Evolutionary conservation across 1,284 basidiomycete genomes (phyloP), one percentile per base, ranked within the genome.

Genomic region (Pyrrhoderma noxium): DNA sequence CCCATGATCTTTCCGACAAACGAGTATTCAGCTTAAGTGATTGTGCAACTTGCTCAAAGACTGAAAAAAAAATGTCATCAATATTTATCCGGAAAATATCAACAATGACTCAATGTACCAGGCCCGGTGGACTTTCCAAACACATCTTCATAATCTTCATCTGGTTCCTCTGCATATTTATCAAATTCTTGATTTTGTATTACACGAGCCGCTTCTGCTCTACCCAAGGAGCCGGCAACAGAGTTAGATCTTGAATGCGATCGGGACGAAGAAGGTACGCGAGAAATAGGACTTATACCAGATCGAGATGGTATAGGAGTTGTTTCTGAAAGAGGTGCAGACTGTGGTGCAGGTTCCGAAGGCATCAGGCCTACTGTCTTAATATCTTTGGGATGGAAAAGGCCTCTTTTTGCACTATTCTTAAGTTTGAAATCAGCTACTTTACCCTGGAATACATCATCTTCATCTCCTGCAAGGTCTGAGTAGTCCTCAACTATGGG

Each of bases 71-170:
- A 25, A 44, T 16, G 45, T 31, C 13, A 18, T 45, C 51, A 22
- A 52, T 43, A 22, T 45, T 45, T 45, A 19, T 49, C 14, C 38
- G 25, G 23, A 9, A 13, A 50, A 16, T 36, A 51, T 38, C 49
- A 19, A 23, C 7, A 55, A 39, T 16, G 9, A 67, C 82, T 64
- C 11, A 11, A 31, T 11, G 11, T 58, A 85, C 85, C 70, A 11
- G 75, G 72, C 21, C 79, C 77, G 56, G 76, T 83, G 27, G 72
- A 72, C 65, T 87, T 88, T 53, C 79, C 89, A 65, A 93, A 93
- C n/a, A 93, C 81, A 68, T 93, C 91, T 46, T 92, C 89, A 62
- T 93, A 93, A 63, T 93, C 86, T 61, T 94, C 91, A 39, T 78
- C 77, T 38, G 91, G 89, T 19, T 77, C 77, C 66, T 94, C 93